Conservation (phyloP, 192 early-diverging fungal species). For the Umbelopsis isabellina region DNA sequence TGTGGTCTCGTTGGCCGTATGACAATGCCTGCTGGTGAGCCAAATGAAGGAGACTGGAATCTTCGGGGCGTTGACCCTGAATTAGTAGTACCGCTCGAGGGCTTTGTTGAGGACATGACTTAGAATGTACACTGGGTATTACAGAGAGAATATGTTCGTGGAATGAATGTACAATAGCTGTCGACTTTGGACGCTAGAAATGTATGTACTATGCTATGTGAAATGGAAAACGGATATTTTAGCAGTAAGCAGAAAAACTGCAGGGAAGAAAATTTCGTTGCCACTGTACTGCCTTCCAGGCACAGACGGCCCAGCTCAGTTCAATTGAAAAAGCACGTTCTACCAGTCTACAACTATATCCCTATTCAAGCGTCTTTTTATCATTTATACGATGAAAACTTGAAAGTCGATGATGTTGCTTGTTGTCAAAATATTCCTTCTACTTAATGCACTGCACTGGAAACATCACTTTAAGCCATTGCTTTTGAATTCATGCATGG, state of each 20-base stretch:
- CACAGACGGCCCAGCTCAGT: not conserved
- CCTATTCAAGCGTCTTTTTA: not conserved
- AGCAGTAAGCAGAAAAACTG: not conserved
- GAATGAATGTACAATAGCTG: not conserved
- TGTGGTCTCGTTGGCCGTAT: not conserved
- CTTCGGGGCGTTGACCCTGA: not conserved
- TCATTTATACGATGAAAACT: not conserved
- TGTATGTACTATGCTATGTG: too few relatives aligned
- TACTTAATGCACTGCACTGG: too few relatives aligned
- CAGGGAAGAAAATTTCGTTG: not conserved
- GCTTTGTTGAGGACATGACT: constrained; percentile 5
- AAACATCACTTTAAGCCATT: too few relatives aligned
- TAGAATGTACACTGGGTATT: not conserved
- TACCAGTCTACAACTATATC: constrained; percentile 3
- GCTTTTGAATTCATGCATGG: not conserved
- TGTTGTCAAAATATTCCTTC: too few relatives aligned
- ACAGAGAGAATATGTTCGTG: not conserved
- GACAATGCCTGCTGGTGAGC: constrained; percentile 15
- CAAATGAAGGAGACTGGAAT: constrained; percentile 12
- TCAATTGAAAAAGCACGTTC: constrained; percentile 2
- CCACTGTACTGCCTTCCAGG: not conserved
- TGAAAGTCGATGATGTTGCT: too few relatives aligned
- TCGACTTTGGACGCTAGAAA: not conserved
- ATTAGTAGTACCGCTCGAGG: not conserved
- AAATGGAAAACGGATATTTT: not conserved